Evolutionary conservation across 805 yeast genomes (phyloP), one percentile per base, ranked within the genome.

Genomic region (Yamadazyma sp.): DNA sequence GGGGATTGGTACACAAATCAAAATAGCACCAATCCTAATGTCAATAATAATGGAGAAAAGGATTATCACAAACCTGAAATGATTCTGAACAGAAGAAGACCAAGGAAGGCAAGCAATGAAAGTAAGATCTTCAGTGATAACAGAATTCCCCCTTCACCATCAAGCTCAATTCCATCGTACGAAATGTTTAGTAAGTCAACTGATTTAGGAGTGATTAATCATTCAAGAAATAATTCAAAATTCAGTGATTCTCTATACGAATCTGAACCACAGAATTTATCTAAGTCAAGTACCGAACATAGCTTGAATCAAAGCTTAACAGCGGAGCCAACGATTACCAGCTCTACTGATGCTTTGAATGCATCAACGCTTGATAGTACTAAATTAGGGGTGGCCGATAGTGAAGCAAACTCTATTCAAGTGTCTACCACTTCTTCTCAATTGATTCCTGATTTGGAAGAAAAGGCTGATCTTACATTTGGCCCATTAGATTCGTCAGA

Each of bases 1-100:
- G 85, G 84, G 1, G 79, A 74, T 42, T 81, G 91, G 86, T 83
- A 83, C 46, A 29, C 31, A 16, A 33, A 27, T 9, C 22, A 18
- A 9, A 20, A 15, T 17, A 70, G 69, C 35, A 26, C 14, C 16
- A 23, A 6, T 15, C 27, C 73, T 30, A 25, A 12, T 8, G 13
- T 7, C 7, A 7, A 7, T 25, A n/a, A n/a, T n/a, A n/a, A n/a
- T n/a, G 49, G 43, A 10, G 37, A 42, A 12, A 45, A 40, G 7
- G 41, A 43, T 8, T 69, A 71, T 38, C 60, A 55, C 5, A 75
- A 80, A 0, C 86, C 86, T 0, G 85, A 80, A 49, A 80, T 80
- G 86, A 80, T 80, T n/a, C 65, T 74, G 27, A 76, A 66, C 18
- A 61, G 85, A 50, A 63, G 83, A 48, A 37, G 44, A 28, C 58